Percentiles rank a stretch among this genome's conserved stretches.
Evolutionary conservation across 177 flowering plant genomes (phyloP).

Genomic region (Telopea speciosissima): DNA sequence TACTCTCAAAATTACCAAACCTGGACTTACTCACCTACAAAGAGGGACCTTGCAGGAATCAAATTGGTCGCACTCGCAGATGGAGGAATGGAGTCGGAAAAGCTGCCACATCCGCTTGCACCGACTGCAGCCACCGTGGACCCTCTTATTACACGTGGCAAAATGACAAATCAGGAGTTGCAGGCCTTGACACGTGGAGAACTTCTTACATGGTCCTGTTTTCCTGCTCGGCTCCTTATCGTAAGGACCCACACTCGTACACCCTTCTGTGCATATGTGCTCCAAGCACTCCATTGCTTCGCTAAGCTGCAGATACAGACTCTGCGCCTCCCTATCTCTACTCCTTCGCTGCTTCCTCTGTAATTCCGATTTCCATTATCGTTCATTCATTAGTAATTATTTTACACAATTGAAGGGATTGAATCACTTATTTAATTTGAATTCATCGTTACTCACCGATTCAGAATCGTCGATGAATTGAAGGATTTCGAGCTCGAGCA

Average conservation of each 20-base stretch:
- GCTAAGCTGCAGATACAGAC: constrained; percentile 57
- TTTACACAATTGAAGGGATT: neutral
- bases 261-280: constrained; percentile 91
- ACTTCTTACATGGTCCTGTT: constrained; percentile 52
- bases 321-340: constrained; percentile 41
- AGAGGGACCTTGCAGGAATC: constrained; percentile 80
- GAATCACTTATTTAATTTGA: neutral
- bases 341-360: constrained; percentile 56
- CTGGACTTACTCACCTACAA: constrained; percentile 61
- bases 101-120: constrained; percentile 98
- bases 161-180: constrained; percentile 70
- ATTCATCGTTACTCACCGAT: constrained; percentile 31
- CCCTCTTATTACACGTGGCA: constrained; percentile 61
- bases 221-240: constrained; percentile 37
- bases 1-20: too few relatives aligned
- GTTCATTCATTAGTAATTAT: neutral
- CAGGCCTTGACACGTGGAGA: constrained; percentile 67
- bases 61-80: constrained; percentile 71
- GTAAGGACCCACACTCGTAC: constrained; percentile 69
- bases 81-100: constrained; percentile 70
- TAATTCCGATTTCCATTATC: neutral
- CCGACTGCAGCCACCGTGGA: constrained; percentile 58
- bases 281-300: constrained; percentile 93
- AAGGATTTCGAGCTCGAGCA: constrained; percentile 77
- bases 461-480: constrained; percentile 84